A percentile compares a stretch with the other conserved stretches of the same genome.
Evolutionary conservation across 1,284 basidiomycete genomes (phyloP).

Genomic region (Vanrija pseudolonga): DNA sequence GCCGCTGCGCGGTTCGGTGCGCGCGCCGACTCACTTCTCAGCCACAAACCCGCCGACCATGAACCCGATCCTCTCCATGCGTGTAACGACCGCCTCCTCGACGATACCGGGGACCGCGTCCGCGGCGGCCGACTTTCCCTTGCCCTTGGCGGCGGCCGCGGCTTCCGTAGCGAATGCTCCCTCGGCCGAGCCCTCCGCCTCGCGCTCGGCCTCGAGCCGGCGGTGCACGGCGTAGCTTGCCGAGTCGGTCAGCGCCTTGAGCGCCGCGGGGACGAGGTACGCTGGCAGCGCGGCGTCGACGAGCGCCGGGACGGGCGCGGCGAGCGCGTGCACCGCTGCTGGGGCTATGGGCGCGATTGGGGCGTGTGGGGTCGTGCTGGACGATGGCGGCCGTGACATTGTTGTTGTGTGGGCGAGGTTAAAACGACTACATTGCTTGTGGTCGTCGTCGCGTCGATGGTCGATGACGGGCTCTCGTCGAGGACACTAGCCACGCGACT

Average conservation of each 20-base stretch:
- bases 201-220: conserved; percentile 33
- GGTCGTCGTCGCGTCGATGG: not conserved
- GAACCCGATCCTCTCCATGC: conserved; percentile 76
- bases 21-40: conserved; percentile 68
- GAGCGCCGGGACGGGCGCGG: conserved; percentile 46
- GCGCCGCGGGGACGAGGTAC: conserved; percentile 77
- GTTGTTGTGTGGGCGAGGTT: conserved; percentile 4
- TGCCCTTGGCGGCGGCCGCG: conserved; percentile 25
- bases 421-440: not conserved
- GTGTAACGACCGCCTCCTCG: conserved; percentile 63
- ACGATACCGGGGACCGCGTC: conserved; percentile 47
- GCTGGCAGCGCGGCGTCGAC: conserved; percentile 75
- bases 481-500: not conserved
- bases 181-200: conserved; percentile 36
- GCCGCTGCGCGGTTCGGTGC: not conserved
- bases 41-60: conserved; percentile 82
- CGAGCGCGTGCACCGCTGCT: conserved; percentile 39
- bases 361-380: conserved; percentile 28
- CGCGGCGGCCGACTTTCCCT: conserved; percentile 49
- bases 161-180: conserved; percentile 5
- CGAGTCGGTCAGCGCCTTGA: conserved; percentile 66
- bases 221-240: conserved; percentile 62
- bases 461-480: not conserved
- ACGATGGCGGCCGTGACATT: conserved; percentile 42
- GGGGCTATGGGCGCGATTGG: conserved; percentile 36